Conservation (phyloP, 371 early-diverging fungal species). For the Thermomucor indicae-seudaticae region DNA sequence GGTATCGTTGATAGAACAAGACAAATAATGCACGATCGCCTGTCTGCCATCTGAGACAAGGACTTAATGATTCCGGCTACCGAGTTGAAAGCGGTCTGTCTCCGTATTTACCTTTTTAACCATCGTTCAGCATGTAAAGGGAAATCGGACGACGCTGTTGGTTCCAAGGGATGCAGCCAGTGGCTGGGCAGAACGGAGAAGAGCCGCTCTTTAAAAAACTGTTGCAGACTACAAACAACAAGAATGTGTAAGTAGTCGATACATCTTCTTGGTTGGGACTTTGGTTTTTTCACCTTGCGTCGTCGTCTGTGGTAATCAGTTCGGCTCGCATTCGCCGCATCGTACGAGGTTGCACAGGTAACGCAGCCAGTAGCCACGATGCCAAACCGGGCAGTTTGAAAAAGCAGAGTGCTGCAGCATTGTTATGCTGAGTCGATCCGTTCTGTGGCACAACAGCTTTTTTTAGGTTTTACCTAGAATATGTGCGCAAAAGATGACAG, state of each 20-base stretch:
- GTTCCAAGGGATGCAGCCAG: no score
- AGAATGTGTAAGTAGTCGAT: no score
- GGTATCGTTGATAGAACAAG: constrained; percentile 55
- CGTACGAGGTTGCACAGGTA: constrained; percentile 31
- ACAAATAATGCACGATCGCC: constrained; percentile 59
- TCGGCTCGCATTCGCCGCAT: constrained; percentile 34
- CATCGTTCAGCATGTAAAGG: no score
- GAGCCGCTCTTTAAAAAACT: no score
- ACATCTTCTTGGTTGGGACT: no score
- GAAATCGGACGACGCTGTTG: no score
- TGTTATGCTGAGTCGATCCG: background rate
- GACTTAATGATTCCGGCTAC: no score
- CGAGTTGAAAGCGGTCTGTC: no score
- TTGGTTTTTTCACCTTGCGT: background rate
- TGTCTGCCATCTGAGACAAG: constrained; percentile 47
- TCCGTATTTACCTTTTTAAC: no score
- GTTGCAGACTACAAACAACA: no score
- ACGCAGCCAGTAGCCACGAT: constrained; percentile 30
- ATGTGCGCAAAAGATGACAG: constrained; percentile 52
- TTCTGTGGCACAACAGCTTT: background rate
- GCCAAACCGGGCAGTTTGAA: constrained; percentile 55
- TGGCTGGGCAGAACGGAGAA: no score
- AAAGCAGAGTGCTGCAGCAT: constrained; percentile 41
- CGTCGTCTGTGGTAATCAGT: constrained; percentile 24
- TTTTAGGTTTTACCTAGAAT: constrained; percentile 23